Conservation (phyloP, 2,329 filamentous ascomycete species). For the Cyphellophora europaea region DNA sequence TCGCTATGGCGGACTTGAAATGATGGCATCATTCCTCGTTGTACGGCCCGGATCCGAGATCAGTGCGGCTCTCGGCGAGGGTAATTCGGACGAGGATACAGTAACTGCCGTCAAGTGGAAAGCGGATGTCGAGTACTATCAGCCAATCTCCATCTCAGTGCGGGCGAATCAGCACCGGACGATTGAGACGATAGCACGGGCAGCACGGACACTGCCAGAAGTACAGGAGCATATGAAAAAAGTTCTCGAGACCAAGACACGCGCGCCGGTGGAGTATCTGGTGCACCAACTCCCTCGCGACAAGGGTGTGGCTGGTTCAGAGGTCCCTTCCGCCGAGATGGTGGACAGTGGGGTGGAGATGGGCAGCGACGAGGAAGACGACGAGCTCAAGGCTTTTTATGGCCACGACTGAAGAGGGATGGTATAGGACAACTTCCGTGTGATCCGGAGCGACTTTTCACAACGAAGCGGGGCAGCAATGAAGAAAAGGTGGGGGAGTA, state of each 20-base stretch:
- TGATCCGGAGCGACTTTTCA: too few relatives aligned
- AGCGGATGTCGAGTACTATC: conserved; percentile 36
- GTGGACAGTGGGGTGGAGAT: conserved; percentile 19
- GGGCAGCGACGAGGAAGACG: conserved; percentile 13
- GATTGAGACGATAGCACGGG: conserved; percentile 45
- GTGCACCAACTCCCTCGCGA: conserved; percentile 46
- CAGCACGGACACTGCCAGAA: conserved; percentile 45
- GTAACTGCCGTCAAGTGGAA: conserved; percentile 28
- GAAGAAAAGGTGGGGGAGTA: too few relatives aligned
- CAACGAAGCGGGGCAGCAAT: too few relatives aligned
- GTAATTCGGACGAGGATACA: conserved; percentile 3
- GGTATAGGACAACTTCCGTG: too few relatives aligned
- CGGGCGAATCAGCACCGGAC: conserved; percentile 42
- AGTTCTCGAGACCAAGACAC: conserved; percentile 46
- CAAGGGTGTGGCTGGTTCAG: conserved; percentile 7
- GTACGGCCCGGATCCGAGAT: conserved; percentile 27
- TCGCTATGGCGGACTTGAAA: conserved; percentile 24
- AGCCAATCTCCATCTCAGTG: conserved; percentile 48
- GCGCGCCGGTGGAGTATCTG: conserved; percentile 46
- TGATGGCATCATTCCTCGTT: conserved; percentile 38
- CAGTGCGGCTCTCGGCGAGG: conserved; percentile 3
- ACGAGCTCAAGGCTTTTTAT: conserved; percentile 18
- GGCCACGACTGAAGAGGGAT: conserved; percentile 5
- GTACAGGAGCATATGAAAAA: conserved; percentile 47
- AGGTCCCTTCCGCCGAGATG: conserved; percentile 9